These are phyloP conservation scores for Venturia asperata DNA, from an alignment of 2,329 filamentous ascomycete species.

Conservation along the genomic window DNA sequence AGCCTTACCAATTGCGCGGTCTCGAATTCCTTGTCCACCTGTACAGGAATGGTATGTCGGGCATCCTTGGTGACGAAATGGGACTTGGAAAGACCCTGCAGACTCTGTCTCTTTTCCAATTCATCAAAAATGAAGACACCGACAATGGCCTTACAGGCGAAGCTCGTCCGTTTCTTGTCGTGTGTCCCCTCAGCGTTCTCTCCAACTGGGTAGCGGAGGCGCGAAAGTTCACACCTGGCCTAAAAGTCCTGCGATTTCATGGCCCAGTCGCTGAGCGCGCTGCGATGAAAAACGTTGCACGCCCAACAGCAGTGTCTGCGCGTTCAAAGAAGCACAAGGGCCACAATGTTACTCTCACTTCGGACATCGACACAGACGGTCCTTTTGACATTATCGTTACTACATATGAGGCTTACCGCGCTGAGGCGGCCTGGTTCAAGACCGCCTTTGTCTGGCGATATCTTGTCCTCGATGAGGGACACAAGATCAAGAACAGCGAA, in stretches of 20 bases:
- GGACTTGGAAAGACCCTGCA: conserved; percentile 67
- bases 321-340: conserved; percentile 57
- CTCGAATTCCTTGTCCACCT: conserved; percentile 89
- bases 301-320: conserved; percentile 65
- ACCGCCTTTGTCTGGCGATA: conserved; percentile 80
- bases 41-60: conserved; percentile 56
- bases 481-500: conserved; percentile 59
- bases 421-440: conserved; percentile 59
- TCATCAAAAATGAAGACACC: conserved; percentile 63
- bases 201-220: conserved; percentile 69
- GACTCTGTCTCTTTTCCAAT: conserved; percentile 65
- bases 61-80: conserved; percentile 70
- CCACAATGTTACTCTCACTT: conserved; percentile 58
- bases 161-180: conserved; percentile 72
- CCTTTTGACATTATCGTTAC: conserved; percentile 57
- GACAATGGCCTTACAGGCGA: conserved; percentile 58
- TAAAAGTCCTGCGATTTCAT: conserved; percentile 68
- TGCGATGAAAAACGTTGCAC: conserved; percentile 63
- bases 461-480: conserved; percentile 62
- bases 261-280: conserved; percentile 59
- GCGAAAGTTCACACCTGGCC: conserved; percentile 67
- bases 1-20: conserved; percentile 89
- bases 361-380: conserved; percentile 58
- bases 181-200: conserved; percentile 65
- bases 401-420: conserved; percentile 79